phyloP scores from a whole-genome alignment of 116 monocot genomes.

The Papilionanthe hybrid region DNA sequence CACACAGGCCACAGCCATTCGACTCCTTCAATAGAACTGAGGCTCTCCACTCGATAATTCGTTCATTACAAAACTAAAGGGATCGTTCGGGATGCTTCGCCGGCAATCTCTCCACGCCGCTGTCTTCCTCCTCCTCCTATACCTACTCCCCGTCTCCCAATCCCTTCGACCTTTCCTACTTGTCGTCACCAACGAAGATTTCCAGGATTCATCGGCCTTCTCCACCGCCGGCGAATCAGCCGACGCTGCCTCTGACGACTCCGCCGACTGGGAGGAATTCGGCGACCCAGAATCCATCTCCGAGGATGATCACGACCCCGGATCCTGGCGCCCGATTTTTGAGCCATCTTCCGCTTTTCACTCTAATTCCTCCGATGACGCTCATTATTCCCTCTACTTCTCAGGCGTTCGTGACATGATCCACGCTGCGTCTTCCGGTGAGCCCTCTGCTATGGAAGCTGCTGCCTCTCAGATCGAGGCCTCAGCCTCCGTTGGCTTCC shows the following conservation, averaged over 20 bases:
- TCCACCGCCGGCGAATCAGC: constrained; percentile 15
- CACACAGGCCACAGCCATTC: too few species aligned
- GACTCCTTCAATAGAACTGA: too few species aligned
- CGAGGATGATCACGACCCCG: constrained; percentile 47
- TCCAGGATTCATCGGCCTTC: constrained; percentile 25
- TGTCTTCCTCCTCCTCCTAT: constrained; percentile 24
- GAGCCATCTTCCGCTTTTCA: constrained; percentile 22
- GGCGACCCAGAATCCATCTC: constrained; percentile 29
- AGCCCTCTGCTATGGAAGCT: constrained; percentile 37
- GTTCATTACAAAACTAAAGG: not conserved
- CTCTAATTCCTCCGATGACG: constrained; percentile 15
- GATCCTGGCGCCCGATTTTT: constrained; percentile 67
- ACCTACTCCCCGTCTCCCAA: constrained; percentile 14
- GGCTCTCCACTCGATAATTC: not conserved
- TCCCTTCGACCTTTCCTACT: constrained; percentile 53
- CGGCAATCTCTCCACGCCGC: constrained; percentile 7
- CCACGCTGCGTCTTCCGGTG: constrained; percentile 45
- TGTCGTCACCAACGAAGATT: constrained; percentile 50
- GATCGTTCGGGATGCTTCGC: not conserved
- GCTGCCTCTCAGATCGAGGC: constrained; percentile 59
- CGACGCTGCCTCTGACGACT: constrained; percentile 18
- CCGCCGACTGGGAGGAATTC: constrained; percentile 71
- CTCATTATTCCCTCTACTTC: constrained; percentile 24
- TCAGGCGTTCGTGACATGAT: constrained; percentile 53
- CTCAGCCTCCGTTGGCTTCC: constrained; percentile 36